A percentile compares a stretch with the other conserved stretches of the same genome.
These are phyloP conservation scores for Didymella arachidicola DNA, from an alignment of 2,329 filamentous ascomycete genomes.

Conservation along the genomic window DNA sequence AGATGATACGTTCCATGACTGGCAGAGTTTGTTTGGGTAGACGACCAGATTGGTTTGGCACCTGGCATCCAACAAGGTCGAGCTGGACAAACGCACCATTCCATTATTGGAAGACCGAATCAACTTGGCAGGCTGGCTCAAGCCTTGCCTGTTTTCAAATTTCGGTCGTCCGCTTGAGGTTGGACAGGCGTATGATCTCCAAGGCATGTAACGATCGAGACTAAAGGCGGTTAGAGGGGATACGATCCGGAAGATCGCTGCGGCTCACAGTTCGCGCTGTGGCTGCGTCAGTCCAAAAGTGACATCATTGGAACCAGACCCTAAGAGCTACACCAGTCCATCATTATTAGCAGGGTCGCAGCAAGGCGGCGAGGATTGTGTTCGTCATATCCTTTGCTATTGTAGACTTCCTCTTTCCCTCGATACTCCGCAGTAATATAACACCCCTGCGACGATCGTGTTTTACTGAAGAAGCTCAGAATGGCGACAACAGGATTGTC, in stretches of 20 bases:
- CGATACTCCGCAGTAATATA: background rate
- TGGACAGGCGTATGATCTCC: constrained; percentile 17
- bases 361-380: constrained; percentile 14
- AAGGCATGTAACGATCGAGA: constrained; percentile 16
- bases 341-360: constrained; percentile 21
- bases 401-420: constrained; percentile 10
- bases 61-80: background rate
- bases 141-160: constrained; percentile 11
- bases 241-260: constrained; percentile 21
- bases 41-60: background rate
- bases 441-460: constrained; percentile 18
- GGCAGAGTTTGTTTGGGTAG: background rate
- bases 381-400: constrained; percentile 17
- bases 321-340: constrained; percentile 19
- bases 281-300: constrained; percentile 18
- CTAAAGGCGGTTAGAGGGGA: constrained; percentile 18
- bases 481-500: constrained; percentile 42
- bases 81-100: background rate
- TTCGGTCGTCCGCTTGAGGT: constrained; percentile 13
- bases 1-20: background rate
- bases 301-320: constrained; percentile 22
- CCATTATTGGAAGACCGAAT: background rate
- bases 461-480: constrained; percentile 9
- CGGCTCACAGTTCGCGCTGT: constrained; percentile 19
- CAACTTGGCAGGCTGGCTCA: background rate